These are phyloP conservation scores for Chimonanthus salicifolius DNA, from an alignment of 164 flowering plant species.

Conservation along the genomic window DNA sequence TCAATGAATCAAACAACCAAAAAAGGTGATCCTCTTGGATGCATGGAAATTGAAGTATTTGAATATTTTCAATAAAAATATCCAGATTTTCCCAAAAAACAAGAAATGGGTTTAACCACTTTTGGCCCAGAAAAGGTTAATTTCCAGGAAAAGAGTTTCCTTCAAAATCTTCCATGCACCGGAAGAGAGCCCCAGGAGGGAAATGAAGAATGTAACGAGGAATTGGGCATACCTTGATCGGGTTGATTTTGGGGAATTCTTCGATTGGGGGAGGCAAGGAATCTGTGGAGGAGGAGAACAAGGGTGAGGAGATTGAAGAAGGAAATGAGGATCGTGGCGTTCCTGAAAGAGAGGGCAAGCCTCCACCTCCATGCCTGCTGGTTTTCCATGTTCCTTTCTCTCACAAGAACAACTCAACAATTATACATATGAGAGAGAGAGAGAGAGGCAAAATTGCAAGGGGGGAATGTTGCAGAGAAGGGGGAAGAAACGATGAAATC, in stretches of 20 bases:
- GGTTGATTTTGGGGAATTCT: conserved; percentile 18
- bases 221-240: conserved; percentile 6
- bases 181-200: no score
- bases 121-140: no score
- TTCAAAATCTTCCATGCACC: no score
- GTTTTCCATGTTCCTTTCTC: conserved; percentile 24
- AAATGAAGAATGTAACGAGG: background rate
- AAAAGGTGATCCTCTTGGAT: no score
- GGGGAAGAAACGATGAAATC: no score
- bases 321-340: conserved; percentile 59
- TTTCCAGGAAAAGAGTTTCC: no score
- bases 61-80: no score
- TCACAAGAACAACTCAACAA: background rate
- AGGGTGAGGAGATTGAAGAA: conserved; percentile 50
- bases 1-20: no score
- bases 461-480: background rate
- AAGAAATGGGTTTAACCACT: no score
- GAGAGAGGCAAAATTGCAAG: background rate
- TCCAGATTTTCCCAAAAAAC: no score
- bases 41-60: no score
- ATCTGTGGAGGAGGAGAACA: conserved; percentile 56
- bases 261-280: conserved; percentile 38
- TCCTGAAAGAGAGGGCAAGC: conserved; percentile 54
- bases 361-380: conserved; percentile 59
- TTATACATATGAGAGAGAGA: background rate